Conservation (phyloP, 345 rosid genomes). For the Eucalyptus regnans region DNA sequence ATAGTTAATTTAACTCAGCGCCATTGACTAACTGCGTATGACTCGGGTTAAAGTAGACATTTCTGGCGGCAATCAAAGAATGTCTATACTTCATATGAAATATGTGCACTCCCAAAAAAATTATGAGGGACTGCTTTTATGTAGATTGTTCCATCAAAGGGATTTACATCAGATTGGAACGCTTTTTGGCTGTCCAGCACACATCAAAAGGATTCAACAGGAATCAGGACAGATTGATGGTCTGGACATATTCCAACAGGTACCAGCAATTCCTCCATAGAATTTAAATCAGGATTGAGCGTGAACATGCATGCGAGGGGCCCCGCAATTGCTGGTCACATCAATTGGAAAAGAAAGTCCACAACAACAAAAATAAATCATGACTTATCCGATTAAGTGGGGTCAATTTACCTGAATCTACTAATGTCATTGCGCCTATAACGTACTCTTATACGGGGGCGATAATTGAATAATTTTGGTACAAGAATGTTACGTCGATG, state of each 20-base stretch:
- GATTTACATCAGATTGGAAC: neutral
- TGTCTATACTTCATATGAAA: neutral
- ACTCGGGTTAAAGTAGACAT: neutral
- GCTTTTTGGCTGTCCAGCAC: neutral
- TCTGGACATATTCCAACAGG: neutral
- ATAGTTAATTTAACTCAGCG: neutral
- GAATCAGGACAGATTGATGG: neutral
- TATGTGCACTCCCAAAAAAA: neutral
- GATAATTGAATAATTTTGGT: neutral
- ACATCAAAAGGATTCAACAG: neutral
- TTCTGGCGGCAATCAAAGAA: neutral
- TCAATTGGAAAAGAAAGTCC: neutral
- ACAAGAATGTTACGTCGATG: neutral
- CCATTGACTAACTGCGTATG: neutral
- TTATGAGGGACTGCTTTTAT: neutral
- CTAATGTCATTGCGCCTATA: neutral
- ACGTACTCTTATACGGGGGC: neutral
- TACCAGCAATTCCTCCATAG: neutral
- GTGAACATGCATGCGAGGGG: neutral
- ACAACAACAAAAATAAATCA: neutral
- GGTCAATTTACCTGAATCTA: neutral
- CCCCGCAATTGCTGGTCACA: neutral
- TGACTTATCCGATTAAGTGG: neutral
- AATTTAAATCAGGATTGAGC: neutral
- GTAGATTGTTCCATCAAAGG: neutral